Evolutionary conservation across 371 early-diverging fungal species (phyloP), one percentile per base, ranked within the genome.

Genomic region (Basidiobolus meristosporus): DNA sequence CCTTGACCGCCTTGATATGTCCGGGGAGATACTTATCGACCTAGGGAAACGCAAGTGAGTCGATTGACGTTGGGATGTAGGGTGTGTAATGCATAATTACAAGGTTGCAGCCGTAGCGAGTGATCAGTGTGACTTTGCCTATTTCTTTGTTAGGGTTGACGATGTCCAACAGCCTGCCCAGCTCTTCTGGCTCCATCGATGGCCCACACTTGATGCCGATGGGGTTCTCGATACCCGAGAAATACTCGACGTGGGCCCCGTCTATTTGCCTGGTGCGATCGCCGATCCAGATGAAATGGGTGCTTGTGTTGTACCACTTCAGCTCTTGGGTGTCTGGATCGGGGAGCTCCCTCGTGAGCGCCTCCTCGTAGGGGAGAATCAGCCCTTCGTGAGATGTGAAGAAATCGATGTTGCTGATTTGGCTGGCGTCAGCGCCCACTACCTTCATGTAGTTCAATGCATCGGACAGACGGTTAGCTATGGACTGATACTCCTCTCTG

Each of bases 241-340:
- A 90, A 60, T 89, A 96, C 50, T 96, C 93, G 14, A 96, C 73
- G 45, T 96, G 97, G 0, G 86, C 97, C 28, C 90, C 89, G 53
- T 87, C 77, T 7, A 90, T 69, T 52, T 93, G 92, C 16, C 97
- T 73, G 6, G 97, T 96, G 38, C 97, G 77, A 59, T 96, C 97
- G 17, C 97, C 97, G 42, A 93, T 86, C 97, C 97, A 96, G 56
- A 96, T 62, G 56, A 88, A 92, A 57, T 93, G 92, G 3, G 90
- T 68, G 10, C 87, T 84, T 9, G 82, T 51, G 54, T 64, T 74
- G 51, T 56, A 73, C 54, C 49, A 74, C 43, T 63, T 58, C 26
- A 26, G 3, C 26, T 26, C 26, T 3, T 9, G 26, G 3, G 26
- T 26, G 26, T 26, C 26, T 42, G 31, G 18, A 12, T 42, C 40